Evolutionary conservation across 2,329 filamentous ascomycete species (phyloP), one percentile per base, ranked within the genome.

Genomic region (Fusarium paranaense): DNA sequence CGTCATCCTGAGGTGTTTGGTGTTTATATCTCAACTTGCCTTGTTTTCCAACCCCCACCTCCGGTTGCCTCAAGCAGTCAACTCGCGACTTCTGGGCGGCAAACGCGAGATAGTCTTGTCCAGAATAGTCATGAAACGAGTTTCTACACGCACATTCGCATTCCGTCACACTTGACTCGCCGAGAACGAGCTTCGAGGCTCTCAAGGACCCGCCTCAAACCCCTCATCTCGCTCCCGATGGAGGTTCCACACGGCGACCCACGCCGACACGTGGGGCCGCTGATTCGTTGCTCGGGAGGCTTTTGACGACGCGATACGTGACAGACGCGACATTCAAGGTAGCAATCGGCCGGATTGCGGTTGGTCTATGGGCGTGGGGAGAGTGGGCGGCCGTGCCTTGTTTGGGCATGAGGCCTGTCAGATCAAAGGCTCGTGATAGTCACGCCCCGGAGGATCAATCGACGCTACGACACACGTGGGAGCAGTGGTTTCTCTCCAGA

Each of bases 241-340:
- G 47, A 45, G 47, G 71, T 56, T 68, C 60, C 71, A 73, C 64
- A 35, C 52, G 64, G 67, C 54, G 59, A 37, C 52, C 65, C 62
- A 65, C 62, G 66, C 57, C 58, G 42, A 73, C 77, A 80, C 79
- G 79, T 80, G 79, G 77, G 79, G 72, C 63, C 62, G 68, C 70
- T 80, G 78, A 80, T 80, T 80, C 77, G 79, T 66, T 69, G 62
- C 45, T 67, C 35, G 30, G 35, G 61, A 42, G 66, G 63, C 45
- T 67, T n/a, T 54, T 70, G 14, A 66, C 54, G 61, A 72, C 58
- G 27, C 60, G 64, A 56, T 42, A 52, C 32, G 22, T 45, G 27
- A 45, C 16, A 5, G 14, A n/a, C 38, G 33, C 52, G 54, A 54
- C 37, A 32, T 54, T 54, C 50, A 18, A 42, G 59, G 66, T 72